Conservation (phyloP, 495 filamentous ascomycete genomes). For the Cryomyces minteri region DNA sequence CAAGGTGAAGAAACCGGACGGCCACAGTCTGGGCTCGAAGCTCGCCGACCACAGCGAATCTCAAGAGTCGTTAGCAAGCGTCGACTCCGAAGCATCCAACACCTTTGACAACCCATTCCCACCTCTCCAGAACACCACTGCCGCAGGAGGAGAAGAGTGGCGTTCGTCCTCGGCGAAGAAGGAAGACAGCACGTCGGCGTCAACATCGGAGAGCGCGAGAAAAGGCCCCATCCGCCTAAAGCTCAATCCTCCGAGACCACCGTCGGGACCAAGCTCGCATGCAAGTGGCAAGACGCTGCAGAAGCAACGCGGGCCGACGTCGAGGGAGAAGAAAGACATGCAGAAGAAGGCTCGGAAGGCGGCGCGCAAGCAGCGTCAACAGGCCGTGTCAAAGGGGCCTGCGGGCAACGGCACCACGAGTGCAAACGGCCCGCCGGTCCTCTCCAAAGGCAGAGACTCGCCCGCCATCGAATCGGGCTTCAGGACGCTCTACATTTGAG, state of each 20-base stretch:
- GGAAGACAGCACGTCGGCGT: neutral
- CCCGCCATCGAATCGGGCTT: conserved; percentile 1
- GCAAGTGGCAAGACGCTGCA: conserved; percentile 7
- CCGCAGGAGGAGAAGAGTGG: neutral
- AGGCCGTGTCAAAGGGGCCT: conserved; percentile 2
- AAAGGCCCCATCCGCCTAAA: conserved; percentile 5
- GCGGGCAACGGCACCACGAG: neutral
- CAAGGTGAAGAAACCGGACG: neutral
- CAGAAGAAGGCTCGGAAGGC: conserved; percentile 28
- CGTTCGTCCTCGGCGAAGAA: neutral
- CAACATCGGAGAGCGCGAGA: neutral
- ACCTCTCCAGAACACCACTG: neutral
- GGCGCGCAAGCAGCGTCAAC: conserved; percentile 24
- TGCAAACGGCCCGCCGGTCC: neutral
- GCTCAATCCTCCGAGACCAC: conserved; percentile 8
- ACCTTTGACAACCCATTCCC: neutral
- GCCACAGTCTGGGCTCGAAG: neutral
- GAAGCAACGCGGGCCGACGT: conserved; percentile 11
- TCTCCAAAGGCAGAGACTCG: neutral
- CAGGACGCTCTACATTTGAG: conserved; percentile 12
- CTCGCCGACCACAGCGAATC: neutral
- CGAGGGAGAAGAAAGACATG: conserved; percentile 18
- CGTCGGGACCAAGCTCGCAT: neutral
- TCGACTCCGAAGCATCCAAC: neutral
- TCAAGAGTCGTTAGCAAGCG: neutral